phyloP scores from a whole-genome alignment of 345 rosid genomes.

The Ceriops decandra region DNA sequence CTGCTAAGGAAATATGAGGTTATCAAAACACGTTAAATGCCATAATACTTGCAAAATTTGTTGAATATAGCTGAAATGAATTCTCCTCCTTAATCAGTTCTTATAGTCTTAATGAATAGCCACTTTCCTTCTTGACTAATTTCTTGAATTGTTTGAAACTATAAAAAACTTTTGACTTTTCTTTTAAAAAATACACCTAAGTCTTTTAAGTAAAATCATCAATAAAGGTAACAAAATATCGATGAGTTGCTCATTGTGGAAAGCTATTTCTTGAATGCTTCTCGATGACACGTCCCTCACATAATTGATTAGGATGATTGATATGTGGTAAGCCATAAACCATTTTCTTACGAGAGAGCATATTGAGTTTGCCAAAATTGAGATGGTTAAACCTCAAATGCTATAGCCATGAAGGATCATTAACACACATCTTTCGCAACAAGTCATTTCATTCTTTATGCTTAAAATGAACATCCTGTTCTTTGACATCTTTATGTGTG shows the following conservation, averaged over 20 bases:
- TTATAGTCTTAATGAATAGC: not conserved
- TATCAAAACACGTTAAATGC: not conserved
- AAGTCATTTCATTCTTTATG: not conserved
- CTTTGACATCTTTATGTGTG: not conserved
- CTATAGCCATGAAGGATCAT: not conserved
- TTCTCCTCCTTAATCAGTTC: not conserved
- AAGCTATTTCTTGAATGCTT: not conserved
- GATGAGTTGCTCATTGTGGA: not conserved
- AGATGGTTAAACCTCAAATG: not conserved
- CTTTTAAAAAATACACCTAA: too few relatives aligned
- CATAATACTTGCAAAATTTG: not conserved
- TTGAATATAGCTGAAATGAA: not conserved
- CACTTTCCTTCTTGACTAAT: not conserved
- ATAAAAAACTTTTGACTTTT: not conserved
- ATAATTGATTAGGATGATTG: not conserved
- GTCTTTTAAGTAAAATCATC: not conserved
- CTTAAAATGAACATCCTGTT: not conserved
- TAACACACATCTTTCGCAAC: not conserved
- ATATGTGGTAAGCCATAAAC: not conserved
- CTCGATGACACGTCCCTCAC: not conserved
- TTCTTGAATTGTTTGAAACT: not conserved
- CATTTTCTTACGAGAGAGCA: slow-evolving; percentile 1
- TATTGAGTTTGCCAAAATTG: not conserved
- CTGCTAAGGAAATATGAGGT: not conserved
- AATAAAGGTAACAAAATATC: not conserved